Conservation (phyloP, 192 early-diverging fungal species). For the Coemansia erecta region DNA sequence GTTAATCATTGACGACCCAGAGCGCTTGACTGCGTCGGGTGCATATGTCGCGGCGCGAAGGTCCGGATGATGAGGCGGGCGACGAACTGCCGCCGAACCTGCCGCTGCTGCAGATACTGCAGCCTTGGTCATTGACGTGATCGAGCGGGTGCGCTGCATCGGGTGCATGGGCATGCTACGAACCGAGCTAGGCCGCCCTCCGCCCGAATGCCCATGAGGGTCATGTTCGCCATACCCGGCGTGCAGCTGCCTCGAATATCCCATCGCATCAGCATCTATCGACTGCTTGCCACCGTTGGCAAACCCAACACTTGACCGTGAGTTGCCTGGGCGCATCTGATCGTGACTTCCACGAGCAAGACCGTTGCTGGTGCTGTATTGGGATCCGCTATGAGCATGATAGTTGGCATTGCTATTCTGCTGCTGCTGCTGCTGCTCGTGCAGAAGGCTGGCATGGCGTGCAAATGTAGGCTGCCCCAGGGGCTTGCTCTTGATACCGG, state of each 20-base stretch:
- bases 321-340: conserved; percentile 12
- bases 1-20: conserved; percentile 31
- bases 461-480: conserved; percentile 55
- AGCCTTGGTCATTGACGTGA: conserved; percentile 41
- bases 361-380: conserved; percentile 17
- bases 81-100: background rate
- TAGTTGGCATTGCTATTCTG: conserved; percentile 1
- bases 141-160: conserved; percentile 47
- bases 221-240: conserved; percentile 26
- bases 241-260: conserved; percentile 5
- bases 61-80: conserved; percentile 40
- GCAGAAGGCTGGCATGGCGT: conserved; percentile 25
- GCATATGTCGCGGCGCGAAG: conserved; percentile 13
- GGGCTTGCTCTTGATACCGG: conserved; percentile 51
- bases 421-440: conserved; percentile 15
- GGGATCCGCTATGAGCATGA: conserved; percentile 4
- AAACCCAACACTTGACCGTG: conserved; percentile 24
- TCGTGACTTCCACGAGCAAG: conserved; percentile 14
- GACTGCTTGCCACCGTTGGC: conserved; percentile 25
- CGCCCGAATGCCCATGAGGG: conserved; percentile 11
- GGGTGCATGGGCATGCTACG: conserved; percentile 52
- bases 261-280: conserved; percentile 12
- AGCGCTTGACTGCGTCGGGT: conserved; percentile 22
- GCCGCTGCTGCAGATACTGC: background rate
- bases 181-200: conserved; percentile 48